phyloP scores from a whole-genome alignment of 176 grass and related monocot species.

The Carex parvula region DNA sequence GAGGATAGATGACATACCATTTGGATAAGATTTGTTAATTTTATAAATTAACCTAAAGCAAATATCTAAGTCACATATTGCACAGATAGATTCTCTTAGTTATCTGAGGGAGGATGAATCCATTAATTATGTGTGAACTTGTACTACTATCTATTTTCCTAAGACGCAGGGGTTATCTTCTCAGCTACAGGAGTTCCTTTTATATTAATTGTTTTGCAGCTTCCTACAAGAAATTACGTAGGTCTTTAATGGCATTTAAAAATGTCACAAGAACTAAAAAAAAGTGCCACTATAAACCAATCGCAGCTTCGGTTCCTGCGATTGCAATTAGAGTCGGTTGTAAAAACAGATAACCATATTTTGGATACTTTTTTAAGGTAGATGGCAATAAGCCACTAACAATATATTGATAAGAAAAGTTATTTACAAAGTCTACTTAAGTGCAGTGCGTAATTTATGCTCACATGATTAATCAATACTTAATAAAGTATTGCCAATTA shows the following conservation, averaged over 20 bases:
- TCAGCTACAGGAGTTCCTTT: not conserved
- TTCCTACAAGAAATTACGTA: not conserved
- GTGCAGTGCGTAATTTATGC: not conserved
- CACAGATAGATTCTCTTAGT: not conserved
- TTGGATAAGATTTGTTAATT: not conserved
- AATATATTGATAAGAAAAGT: too few species aligned
- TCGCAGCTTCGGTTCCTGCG: not conserved
- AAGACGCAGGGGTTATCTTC: not conserved
- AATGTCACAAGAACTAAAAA: not conserved
- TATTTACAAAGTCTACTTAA: too few species aligned
- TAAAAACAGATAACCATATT: too few species aligned
- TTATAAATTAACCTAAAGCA: not conserved
- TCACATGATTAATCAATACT: not conserved
- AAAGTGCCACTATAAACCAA: not conserved
- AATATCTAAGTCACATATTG: not conserved
- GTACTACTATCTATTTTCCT: too few species aligned
- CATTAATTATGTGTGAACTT: not conserved
- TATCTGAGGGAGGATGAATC: not conserved
- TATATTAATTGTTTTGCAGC: not conserved
- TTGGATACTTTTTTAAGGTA: too few species aligned
- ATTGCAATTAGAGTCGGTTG: too few species aligned
- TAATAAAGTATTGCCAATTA: not conserved
- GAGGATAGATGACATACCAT: not conserved
- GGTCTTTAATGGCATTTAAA: not conserved
- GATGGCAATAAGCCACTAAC: too few species aligned